Base-by-base conservation (phyloP, 2,329 filamentous ascomycete species). In the Alternaria rosae region DNA sequence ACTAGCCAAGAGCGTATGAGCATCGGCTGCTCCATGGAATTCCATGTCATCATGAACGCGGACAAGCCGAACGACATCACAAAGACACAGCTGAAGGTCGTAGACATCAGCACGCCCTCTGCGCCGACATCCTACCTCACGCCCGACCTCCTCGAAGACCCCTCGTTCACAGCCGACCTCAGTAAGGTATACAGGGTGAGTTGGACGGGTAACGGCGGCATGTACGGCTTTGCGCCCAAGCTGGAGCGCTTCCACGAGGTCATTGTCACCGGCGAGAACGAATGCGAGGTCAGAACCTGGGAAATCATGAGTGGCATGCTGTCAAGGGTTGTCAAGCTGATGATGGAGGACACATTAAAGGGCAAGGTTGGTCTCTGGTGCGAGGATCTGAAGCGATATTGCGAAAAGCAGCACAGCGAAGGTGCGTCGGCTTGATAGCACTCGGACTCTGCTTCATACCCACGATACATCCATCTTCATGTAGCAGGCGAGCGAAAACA, bases 251-350 rank as follows among this genome's bases (percentile, higher is more conserved):
- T 72, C 12, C 69, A 72, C 12, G 70, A 72, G 44, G 56, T 71
- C 8, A 71, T 72, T 38, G 54, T 65, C 1, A 61, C 26, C 9
- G 57, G 61, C 0, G 51, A 66, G 11, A 59, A 64, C 5, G 55
- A 66, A 23, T 72, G 70, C 45, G 69, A 72, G 45, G 67, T 72
- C 6, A 45, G 66, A 17, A 65, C 59, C 1, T 72, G 70, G 70
- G 70, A 72, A 61, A 35, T 66, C 3, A 72, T 72, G 68, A 51
- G 62, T 1, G 70, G 68, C 11, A n/a, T 71, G 5, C n/a, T 68
- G 41, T 62, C 70, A 15, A 41, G 61, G 30, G 55, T 67, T 11
- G 70, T 72, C 10, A 70, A 67, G 52, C 43, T 62, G 44, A 44
- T 67, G 42, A 62, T 65, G n/a, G 48, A 56, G 50, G 64, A 61